Evolutionary conservation across 306 rosid genomes (phyloP), one percentile per base, ranked within the genome.

Genomic region (Medicago arabica): DNA sequence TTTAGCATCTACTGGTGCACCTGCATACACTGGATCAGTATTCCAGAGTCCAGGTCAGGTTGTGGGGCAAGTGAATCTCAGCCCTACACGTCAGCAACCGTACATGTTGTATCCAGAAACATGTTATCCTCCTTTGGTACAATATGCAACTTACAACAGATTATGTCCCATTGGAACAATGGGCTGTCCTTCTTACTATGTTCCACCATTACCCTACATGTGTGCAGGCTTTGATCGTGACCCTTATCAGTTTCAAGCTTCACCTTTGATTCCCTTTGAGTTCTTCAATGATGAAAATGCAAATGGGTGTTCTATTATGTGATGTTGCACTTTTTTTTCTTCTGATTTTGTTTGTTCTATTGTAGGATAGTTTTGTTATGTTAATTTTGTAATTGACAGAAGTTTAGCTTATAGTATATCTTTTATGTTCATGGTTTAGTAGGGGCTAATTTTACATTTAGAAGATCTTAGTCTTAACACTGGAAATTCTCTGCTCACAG

Each of bases 251-350:
- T 1, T 83, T 21, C 91, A 77, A 49, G 78, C 86, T 12, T 1
- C 71, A 43, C 83, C 85, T 9, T 71, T 76, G 71, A 69, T 82
- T 63, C 60, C 82, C 47, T 81, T 86, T 57, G 90, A 89, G 82
- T 86, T 92, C 75, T 94, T 92, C 80, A 94, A 96, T 41, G 98
- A 94, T 69, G 98, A 94, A 38, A 92, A 92, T 82, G 89, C 88
- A 6, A 84, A 89, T 71, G 96, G 85, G 0, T 92, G 96, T 80
- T 85, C 72, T 71, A 51, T 94, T 59, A 89, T 94, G 97, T 94
- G 66, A 18, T 13, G 40, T 43, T 68, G 74, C 7, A 49, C 55
- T n/a, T 49, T 68, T 25, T n/a, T 49, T 68, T 25, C 39, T 18
- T 2, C 74, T 67, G 53, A 31, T 80, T 74, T 68, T 68, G 38